Evolutionary conservation across 805 yeast genomes (phyloP).

Genomic region (Cyberlindnera euphorbiae): DNA sequence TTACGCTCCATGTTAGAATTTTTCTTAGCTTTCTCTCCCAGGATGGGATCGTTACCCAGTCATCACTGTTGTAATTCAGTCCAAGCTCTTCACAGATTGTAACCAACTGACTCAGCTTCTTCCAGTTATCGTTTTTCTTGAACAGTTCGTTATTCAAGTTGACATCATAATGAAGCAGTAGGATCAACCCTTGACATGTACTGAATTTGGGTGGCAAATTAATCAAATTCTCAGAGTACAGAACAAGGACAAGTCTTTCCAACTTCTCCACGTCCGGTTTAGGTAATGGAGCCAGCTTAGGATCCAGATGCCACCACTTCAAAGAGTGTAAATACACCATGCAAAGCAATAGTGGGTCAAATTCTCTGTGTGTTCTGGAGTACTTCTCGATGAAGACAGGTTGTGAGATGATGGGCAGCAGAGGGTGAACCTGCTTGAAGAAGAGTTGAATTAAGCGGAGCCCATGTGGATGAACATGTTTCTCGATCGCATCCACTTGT

Average conservation of each 20-base stretch:
- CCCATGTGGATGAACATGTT: conserved; percentile 23
- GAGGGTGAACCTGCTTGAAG: conserved; percentile 25
- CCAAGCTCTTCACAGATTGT: conserved; percentile 27
- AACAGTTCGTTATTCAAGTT: conserved; percentile 10
- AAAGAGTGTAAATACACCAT: conserved; percentile 27
- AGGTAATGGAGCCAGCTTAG: conserved; percentile 2
- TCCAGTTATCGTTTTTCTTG: conserved; percentile 19
- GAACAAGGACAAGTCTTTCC: conserved; percentile 24
- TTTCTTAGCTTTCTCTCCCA: conserved; percentile 28
- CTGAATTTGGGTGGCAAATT: conserved; percentile 29
- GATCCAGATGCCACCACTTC: conserved; percentile 24
- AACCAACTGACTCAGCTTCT: conserved; percentile 20
- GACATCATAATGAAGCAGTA: conserved; percentile 27
- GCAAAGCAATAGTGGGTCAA: conserved; percentile 26
- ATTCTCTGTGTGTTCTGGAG: conserved; percentile 27
- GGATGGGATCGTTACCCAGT: conserved; percentile 24
- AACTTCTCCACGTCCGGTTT: conserved; percentile 23
- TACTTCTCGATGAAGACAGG: conserved; percentile 26
- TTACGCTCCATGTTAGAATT: conserved; percentile 23
- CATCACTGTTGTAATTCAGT: conserved; percentile 22
- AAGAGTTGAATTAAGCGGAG: conserved; percentile 21
- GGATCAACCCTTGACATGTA: conserved; percentile 35
- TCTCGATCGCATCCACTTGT: conserved; percentile 28
- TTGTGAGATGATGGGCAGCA: conserved; percentile 25
- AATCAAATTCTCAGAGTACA: conserved; percentile 24